phyloP scores from a whole-genome alignment of 1,284 basidiomycete genomes.

The Phellopilus nigrolimitatus region DNA sequence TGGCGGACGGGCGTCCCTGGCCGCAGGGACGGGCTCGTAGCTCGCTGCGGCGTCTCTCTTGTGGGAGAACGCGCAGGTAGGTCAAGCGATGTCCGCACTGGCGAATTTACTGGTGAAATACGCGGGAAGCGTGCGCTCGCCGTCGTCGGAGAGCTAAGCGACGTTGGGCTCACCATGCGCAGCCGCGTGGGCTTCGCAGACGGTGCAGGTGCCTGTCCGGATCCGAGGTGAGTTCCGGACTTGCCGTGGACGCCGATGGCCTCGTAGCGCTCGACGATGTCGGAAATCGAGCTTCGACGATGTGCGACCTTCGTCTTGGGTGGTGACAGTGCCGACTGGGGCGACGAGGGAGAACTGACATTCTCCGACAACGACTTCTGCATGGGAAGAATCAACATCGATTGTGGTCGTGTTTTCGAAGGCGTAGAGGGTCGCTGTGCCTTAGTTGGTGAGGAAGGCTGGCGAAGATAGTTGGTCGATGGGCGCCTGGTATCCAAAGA shows the following conservation, averaged over 20 bases:
- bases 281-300: slow-evolving; percentile 71
- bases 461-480: slow-evolving; percentile 25
- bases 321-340: slow-evolving; percentile 37
- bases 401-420: slow-evolving; percentile 54
- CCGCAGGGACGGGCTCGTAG: neutral
- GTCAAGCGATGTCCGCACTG: slow-evolving; percentile 23
- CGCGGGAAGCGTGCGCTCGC: slow-evolving; percentile 29
- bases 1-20: neutral
- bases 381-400: slow-evolving; percentile 63
- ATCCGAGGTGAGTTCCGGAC: slow-evolving; percentile 15
- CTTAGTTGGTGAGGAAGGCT: slow-evolving; percentile 32
- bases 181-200: slow-evolving; percentile 16
- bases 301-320: slow-evolving; percentile 34
- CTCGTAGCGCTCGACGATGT: slow-evolving; percentile 78
- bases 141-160: slow-evolving; percentile 26
- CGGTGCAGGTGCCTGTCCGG: slow-evolving; percentile 15
- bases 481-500: slow-evolving; percentile 8
- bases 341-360: slow-evolving; percentile 27
- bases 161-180: slow-evolving; percentile 22
- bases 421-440: slow-evolving; percentile 24
- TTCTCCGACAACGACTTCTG: slow-evolving; percentile 39
- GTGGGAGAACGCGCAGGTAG: slow-evolving; percentile 1
- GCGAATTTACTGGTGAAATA: slow-evolving; percentile 27
- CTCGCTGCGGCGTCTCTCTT: neutral
- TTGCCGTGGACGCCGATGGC: slow-evolving; percentile 43